These are phyloP conservation scores for Neopestalotiopsis rosae DNA, from an alignment of 2,329 filamentous ascomycete species.

Conservation along the genomic window DNA sequence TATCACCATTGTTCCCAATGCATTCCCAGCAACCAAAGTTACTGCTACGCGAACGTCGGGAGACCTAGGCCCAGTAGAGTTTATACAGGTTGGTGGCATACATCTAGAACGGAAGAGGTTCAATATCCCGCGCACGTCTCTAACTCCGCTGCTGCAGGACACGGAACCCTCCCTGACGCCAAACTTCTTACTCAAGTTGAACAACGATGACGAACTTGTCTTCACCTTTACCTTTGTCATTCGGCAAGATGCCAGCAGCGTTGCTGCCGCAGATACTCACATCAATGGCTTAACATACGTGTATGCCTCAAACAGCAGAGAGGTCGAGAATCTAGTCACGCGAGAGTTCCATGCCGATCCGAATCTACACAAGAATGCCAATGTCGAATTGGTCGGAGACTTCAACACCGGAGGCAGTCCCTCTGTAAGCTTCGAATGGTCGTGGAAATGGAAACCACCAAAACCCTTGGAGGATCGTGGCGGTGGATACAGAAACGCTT, in stretches of 20 bases:
- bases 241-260: constrained; percentile 57
- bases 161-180: constrained; percentile 69
- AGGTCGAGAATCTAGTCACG: constrained; percentile 92
- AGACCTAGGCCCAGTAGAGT: constrained; percentile 83
- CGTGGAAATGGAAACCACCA: constrained; percentile 96
- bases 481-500: constrained; percentile 94
- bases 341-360: constrained; percentile 96
- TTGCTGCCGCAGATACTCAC: constrained; percentile 68
- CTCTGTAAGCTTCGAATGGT: constrained; percentile 90
- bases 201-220: constrained; percentile 88
- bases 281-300: constrained; percentile 93
- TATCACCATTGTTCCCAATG: constrained; percentile 81
- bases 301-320: constrained; percentile 82
- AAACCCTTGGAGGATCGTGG: constrained; percentile 80
- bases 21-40: constrained; percentile 83
- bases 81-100: constrained; percentile 75
- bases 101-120: constrained; percentile 21
- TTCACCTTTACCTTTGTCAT: constrained; percentile 94
- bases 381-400: constrained; percentile 94
- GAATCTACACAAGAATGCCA: constrained; percentile 95
- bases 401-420: constrained; percentile 82
- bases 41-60: constrained; percentile 72
- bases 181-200: constrained; percentile 83
- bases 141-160: constrained; percentile 62
- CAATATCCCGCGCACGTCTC: constrained; percentile 19